Conservation (phyloP, 805 yeast genomes). For the Monosporozyma siamensis region DNA sequence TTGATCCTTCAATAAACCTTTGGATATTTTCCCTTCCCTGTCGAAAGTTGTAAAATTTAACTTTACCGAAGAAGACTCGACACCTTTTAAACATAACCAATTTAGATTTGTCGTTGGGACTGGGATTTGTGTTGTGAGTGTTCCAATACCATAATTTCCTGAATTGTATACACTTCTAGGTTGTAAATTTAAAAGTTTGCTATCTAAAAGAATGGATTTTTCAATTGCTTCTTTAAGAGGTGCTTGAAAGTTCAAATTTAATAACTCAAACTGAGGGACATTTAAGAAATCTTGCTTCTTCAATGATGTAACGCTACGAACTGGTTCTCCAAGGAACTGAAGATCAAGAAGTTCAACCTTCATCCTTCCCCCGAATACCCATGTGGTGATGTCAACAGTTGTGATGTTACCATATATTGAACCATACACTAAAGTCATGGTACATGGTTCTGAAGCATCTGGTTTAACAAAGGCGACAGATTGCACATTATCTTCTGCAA, state of each 20-base stretch:
- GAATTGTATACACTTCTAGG: constrained; percentile 13
- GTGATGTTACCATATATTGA: constrained; percentile 18
- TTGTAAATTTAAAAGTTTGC: constrained; percentile 11
- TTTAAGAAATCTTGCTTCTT: constrained; percentile 13
- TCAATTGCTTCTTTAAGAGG: constrained; percentile 12
- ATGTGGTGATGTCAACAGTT: constrained; percentile 9
- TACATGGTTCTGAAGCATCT: constrained; percentile 3
- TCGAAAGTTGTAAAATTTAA: constrained; percentile 20
- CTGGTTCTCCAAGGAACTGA: constrained; percentile 14
- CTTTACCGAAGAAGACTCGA: constrained; percentile 3
- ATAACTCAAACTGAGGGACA: constrained; percentile 16
- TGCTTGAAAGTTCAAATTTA: constrained; percentile 17
- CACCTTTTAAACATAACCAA: constrained; percentile 8
- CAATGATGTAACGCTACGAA: constrained; percentile 15
- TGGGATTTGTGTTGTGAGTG: constrained; percentile 19
- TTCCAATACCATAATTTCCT: constrained; percentile 20
- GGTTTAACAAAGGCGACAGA: constrained; percentile 9
- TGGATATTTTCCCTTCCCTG: constrained; percentile 3
- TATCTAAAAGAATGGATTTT: constrained; percentile 14
- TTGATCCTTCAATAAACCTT: background rate
- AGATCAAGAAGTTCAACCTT: constrained; percentile 9
- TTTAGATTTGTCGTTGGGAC: constrained; percentile 19
- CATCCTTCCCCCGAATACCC: background rate
- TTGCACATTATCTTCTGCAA: constrained; percentile 15
- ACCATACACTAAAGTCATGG: constrained; percentile 8